Conservation (phyloP, 495 filamentous ascomycete species). For the Talaromyces proteolyticus region DNA sequence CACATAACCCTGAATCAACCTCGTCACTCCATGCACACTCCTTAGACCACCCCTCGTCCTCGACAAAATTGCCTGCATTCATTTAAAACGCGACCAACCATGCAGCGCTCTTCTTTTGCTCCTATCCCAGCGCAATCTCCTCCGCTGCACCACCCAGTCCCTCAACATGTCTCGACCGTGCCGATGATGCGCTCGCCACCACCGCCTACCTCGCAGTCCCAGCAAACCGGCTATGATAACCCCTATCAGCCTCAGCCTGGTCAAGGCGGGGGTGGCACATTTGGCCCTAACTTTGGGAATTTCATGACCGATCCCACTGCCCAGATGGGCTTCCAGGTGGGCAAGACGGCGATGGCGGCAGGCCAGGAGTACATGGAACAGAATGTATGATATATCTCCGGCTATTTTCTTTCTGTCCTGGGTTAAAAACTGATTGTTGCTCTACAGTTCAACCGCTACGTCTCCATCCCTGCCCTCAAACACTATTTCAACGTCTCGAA, state of each 20-base stretch:
- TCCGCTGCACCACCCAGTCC: slow-evolving; percentile 95
- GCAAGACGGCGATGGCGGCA: slow-evolving; percentile 80
- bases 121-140: slow-evolving; percentile 78
- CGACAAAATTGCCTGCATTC: slow-evolving; percentile 1
- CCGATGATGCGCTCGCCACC: slow-evolving; percentile 98
- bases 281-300: slow-evolving; percentile 69
- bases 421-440: not conserved
- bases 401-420: not conserved
- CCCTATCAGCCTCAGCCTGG: slow-evolving; percentile 56
- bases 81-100: slow-evolving; percentile 26
- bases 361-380: slow-evolving; percentile 91
- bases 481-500: slow-evolving; percentile 98
- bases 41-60: too few relatives aligned
- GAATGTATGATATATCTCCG: slow-evolving; percentile 54
- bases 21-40: too few relatives aligned
- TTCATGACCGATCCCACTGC: slow-evolving; percentile 97
- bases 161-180: slow-evolving; percentile 96
- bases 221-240: slow-evolving; percentile 66
- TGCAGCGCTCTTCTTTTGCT: slow-evolving; percentile 80
- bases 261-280: slow-evolving; percentile 47
- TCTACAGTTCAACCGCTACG: slow-evolving; percentile 81
- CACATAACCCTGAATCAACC: too few relatives aligned
- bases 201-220: slow-evolving; percentile 70
- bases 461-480: slow-evolving; percentile 87
- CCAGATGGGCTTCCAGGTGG: slow-evolving; percentile 92